Conservation (phyloP, 2,329 filamentous ascomycete genomes). For the Gaeumannomyces tritici region DNA sequence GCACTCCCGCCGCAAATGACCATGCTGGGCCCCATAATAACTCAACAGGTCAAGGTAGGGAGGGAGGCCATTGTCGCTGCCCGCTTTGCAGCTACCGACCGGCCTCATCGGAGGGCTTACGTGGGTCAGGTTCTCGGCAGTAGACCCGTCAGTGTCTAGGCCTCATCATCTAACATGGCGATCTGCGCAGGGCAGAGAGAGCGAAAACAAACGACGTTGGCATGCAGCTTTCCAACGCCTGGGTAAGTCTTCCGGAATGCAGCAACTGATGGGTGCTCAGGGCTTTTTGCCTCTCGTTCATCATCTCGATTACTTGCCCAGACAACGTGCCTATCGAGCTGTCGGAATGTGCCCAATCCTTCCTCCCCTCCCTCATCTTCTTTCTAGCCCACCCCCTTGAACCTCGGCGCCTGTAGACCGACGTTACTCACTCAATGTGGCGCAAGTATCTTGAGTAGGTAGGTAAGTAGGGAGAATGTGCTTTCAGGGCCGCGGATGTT, state of each 20-base stretch:
- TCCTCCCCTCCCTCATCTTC: not conserved
- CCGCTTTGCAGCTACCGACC: too few species aligned
- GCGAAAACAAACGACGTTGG: not conserved
- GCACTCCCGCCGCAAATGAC: too few species aligned
- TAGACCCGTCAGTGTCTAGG: not conserved
- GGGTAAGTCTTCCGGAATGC: not conserved
- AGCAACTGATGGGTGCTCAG: not conserved
- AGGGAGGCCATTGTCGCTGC: too few species aligned
- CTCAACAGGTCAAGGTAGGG: not conserved
- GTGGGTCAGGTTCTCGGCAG: not conserved
- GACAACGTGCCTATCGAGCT: not conserved
- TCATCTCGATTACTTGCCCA: not conserved
- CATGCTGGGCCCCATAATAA: not conserved
- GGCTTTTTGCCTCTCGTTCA: not conserved
- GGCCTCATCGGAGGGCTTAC: too few species aligned
- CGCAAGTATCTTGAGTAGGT: too few species aligned
- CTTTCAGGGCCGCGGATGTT: too few species aligned
- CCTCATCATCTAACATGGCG: too few species aligned
- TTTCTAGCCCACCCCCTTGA: too few species aligned
- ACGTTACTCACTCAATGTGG: too few species aligned
- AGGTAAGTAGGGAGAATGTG: too few species aligned
- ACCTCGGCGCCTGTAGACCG: too few species aligned
- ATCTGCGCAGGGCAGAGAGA: too few species aligned
- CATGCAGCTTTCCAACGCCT: not conserved
- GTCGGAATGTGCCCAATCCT: not conserved